phyloP scores from a whole-genome alignment of 192 early-diverging fungal species.

The Umbelopsis isabellina region DNA sequence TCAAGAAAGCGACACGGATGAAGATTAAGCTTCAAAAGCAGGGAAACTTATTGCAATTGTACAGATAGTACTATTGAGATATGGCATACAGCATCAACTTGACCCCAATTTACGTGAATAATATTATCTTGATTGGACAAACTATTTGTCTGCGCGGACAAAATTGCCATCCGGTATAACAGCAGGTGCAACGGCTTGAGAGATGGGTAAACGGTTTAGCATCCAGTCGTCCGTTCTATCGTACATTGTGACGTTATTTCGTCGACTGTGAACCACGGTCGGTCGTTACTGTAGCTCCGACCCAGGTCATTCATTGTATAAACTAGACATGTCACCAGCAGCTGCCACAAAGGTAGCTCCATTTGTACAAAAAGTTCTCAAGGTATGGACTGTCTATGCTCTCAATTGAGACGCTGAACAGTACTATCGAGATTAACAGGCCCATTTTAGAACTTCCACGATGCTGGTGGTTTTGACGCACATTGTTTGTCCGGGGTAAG shows the following conservation, averaged over 20 bases:
- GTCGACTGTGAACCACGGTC: no score
- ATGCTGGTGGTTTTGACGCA: conserved; percentile 17
- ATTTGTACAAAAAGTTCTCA: conserved; percentile 15
- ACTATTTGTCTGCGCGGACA: no score
- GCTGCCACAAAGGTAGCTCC: conserved; percentile 2
- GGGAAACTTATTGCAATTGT: neutral
- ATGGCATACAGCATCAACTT: no score
- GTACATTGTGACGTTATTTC: no score
- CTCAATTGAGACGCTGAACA: no score
- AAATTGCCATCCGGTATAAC: no score
- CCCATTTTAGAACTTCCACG: conserved; percentile 6
- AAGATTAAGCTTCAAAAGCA: neutral
- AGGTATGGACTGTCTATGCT: neutral
- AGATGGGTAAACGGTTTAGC: no score
- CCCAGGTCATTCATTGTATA: neutral
- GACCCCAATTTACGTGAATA: no score
- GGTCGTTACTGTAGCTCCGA: neutral
- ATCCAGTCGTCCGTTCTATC: no score
- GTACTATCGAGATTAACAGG: neutral
- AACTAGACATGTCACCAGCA: conserved; percentile 7
- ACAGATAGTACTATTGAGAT: neutral
- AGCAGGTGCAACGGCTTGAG: no score
- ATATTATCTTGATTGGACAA: no score
- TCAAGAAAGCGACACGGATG: neutral
- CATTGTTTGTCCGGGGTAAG: conserved; percentile 20